Conservation (phyloP, 2,329 filamentous ascomycete species). For the Cephalotrichum gorgonifer region DNA sequence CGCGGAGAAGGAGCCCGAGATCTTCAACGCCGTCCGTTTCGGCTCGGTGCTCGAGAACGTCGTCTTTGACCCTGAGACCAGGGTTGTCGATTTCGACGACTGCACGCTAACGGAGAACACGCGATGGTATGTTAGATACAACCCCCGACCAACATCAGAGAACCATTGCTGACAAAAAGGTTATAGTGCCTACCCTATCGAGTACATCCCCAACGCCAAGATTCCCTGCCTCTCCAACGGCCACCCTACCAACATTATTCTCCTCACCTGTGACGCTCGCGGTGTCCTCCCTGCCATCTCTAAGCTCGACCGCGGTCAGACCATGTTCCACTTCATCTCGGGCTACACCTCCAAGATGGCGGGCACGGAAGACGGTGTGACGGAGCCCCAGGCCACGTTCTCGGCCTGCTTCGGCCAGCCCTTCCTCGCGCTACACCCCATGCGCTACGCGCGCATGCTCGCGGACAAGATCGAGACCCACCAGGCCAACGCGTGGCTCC, state of each 20-base stretch:
- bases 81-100: conserved; percentile 93
- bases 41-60: conserved; percentile 98
- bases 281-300: conserved; percentile 97
- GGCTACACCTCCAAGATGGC: conserved; percentile 99
- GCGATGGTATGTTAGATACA: conserved; percentile 36
- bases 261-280: conserved; percentile 94
- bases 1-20: conserved; percentile 98
- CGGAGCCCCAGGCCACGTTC: conserved; percentile 96
- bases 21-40: conserved; percentile 90
- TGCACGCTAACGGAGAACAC: conserved; percentile 95
- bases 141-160: conserved; percentile 8
- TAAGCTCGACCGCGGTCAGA: conserved; percentile 88
- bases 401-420: conserved; percentile 98
- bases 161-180: conserved; percentile 10
- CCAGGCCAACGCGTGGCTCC: conserved; percentile 93
- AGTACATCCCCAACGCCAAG: conserved; percentile 98
- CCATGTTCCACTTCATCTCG: conserved; percentile 99
- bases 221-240: conserved; percentile 82
- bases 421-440: conserved; percentile 96
- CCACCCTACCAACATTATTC: conserved; percentile 95
- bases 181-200: conserved; percentile 81
- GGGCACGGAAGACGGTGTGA: conserved; percentile 93
- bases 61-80: conserved; percentile 85
- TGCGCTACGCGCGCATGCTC: conserved; percentile 98
- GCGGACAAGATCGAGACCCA: conserved; percentile 95